Evolutionary conservation across 257 asterid genomes (phyloP), one percentile per base, ranked within the genome.

Genomic region (Nicotiana noctiflora): DNA sequence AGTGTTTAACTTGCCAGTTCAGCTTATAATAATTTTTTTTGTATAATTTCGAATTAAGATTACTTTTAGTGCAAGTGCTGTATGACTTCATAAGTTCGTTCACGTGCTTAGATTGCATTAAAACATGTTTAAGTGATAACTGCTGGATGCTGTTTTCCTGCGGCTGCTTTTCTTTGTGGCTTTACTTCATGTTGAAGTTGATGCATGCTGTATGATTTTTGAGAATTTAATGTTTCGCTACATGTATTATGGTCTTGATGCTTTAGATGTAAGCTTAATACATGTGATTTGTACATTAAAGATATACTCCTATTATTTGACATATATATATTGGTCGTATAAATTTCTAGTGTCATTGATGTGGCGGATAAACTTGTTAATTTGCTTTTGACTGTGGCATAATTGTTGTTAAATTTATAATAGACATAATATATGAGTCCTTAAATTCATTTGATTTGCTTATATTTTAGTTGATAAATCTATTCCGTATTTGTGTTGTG

Each of bases 91-190:
- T 83, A 81, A 68, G 80, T 82, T 89, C 90, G 80, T 82, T 89
- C 91, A 85, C 90, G 89, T 88, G 91, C 81, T 37, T 11, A 60
- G 64, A 64, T 88, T 46, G 53, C 62, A 46, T 52, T 82, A 68
- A 68, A 75, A 14, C 70, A 40, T 84, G 74, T 76, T 49, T 60
- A 57, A 78, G 68, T 83, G 79, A 79, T 74, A 49, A 49, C 78
- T 49, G 78, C 62, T 80, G 80, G 84, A 86, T 90, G 89, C 88
- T 90, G 89, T 85, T 89, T 84, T 62, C 72, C 31, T 56, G 62
- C 62, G 17, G 60, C 61, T 56, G 62, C 25, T 56, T 56, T 56
- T 56, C 23, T 56, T n/a, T 18, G 14, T 46, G 77, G 14, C 78
- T 21, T 72, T 46, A 70, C 55, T 23, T 72, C 32, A 6, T 72